Percentiles rank a stretch among this genome's conserved stretches.
These are phyloP conservation scores for Neurospora sp. DNA, from an alignment of 495 filamentous ascomycete species.

Conservation along the genomic window DNA sequence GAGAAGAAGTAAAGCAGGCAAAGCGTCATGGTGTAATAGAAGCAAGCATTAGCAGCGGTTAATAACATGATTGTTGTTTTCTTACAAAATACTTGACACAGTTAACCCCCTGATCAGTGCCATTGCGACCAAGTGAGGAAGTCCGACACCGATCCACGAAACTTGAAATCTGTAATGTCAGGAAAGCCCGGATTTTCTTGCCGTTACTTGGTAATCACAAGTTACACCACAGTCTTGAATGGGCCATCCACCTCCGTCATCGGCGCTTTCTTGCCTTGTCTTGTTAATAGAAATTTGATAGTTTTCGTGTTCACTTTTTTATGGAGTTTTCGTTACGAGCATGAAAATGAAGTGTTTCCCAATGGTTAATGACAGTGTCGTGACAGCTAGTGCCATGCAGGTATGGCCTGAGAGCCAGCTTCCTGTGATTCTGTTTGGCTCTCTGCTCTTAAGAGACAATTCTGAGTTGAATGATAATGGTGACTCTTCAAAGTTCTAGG, in stretches of 20 bases:
- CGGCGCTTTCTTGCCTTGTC: neutral
- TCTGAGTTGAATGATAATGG: too few species aligned
- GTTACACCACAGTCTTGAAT: neutral
- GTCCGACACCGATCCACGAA: neutral
- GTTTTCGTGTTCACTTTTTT: too few species aligned
- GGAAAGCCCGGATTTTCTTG: neutral
- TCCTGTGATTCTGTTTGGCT: neutral
- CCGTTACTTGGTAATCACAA: neutral
- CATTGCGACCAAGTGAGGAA: neutral
- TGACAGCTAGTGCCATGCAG: neutral
- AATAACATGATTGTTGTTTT: neutral
- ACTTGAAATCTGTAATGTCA: neutral
- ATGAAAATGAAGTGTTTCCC: too few species aligned
- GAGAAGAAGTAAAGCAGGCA: neutral
- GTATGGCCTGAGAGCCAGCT: neutral
- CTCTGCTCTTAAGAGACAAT: neutral
- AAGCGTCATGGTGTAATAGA: neutral
- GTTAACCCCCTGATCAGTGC: too few species aligned
- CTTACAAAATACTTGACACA: neutral
- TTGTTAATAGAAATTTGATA: neutral
- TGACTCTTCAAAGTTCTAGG: neutral
- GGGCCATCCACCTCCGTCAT: neutral
- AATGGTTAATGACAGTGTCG: neutral
- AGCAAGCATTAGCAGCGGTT: conserved; percentile 4
- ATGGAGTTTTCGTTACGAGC: too few species aligned